phyloP scores from a whole-genome alignment of 164 flowering plant genomes.

The Paratinospora sagittata region DNA sequence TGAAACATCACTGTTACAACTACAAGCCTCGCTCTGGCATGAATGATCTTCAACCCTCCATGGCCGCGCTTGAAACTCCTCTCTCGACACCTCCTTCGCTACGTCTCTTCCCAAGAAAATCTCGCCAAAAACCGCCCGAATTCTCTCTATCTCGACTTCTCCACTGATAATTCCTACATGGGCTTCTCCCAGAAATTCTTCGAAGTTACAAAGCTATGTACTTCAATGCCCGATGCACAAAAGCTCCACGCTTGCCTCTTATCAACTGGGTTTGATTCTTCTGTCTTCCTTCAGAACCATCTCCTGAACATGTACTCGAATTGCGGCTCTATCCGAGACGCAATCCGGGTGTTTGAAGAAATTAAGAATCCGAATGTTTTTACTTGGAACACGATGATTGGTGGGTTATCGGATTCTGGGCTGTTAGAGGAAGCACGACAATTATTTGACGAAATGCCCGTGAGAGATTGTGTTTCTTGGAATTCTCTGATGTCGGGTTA shows the following conservation, averaged over 20 bases:
- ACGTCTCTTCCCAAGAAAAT: conserved; percentile 1
- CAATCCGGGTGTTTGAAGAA: neutral
- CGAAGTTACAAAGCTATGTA: neutral
- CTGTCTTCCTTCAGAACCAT: conserved; percentile 8
- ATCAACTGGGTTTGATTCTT: conserved; percentile 1
- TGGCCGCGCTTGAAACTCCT: neutral
- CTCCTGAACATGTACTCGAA: conserved; percentile 6
- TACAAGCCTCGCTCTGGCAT: neutral
- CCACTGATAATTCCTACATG: conserved; percentile 6
- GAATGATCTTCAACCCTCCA: neutral
- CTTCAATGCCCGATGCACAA: neutral
- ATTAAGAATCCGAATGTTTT: conserved; percentile 2
- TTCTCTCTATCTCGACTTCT: conserved; percentile 2
- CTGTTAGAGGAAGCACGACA: neutral
- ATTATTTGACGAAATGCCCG: conserved; percentile 6
- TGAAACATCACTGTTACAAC: neutral
- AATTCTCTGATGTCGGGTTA: conserved; percentile 11
- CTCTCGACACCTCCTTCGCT: neutral
- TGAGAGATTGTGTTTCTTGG: conserved; percentile 10
- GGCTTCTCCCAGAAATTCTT: conserved; percentile 6
- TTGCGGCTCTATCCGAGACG: conserved; percentile 1
- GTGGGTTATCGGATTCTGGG: conserved; percentile 4
- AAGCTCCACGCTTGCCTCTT: conserved; percentile 6
- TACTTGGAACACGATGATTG: conserved; percentile 10
- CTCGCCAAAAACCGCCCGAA: neutral